A percentile compares a stretch with the other conserved stretches of the same genome.
These are phyloP conservation scores for Aspergillus intermedius DNA, from an alignment of 2,329 filamentous ascomycete genomes.

Conservation along the genomic window DNA sequence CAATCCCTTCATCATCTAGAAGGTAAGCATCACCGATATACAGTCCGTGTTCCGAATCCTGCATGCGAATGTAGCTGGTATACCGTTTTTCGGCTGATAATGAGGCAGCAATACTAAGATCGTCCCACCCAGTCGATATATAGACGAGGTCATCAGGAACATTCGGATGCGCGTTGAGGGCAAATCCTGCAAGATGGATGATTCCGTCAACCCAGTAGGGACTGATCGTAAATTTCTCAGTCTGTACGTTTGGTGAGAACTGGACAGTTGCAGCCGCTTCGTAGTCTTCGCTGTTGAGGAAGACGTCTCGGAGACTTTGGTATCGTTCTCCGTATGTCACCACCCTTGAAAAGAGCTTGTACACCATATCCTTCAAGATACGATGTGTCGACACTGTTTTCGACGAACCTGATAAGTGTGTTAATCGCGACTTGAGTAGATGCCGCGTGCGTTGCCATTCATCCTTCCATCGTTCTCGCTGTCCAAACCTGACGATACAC, in stretches of 20 bases:
- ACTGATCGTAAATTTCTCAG: slow-evolving; percentile 11
- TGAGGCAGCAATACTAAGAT: background rate
- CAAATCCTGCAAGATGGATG: slow-evolving; percentile 20
- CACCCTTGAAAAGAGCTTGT: slow-evolving; percentile 21
- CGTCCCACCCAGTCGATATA: background rate
- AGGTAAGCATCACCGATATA: background rate
- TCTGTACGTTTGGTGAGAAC: slow-evolving; percentile 3
- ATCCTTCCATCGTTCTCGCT: background rate
- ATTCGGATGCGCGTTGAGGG: slow-evolving; percentile 12
- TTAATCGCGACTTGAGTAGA: slow-evolving; percentile 1
- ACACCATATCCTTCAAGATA: slow-evolving; percentile 14
- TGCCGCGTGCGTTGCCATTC: slow-evolving; percentile 1
- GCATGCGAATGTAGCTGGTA: background rate
- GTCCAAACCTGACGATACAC: background rate
- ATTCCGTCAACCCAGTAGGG: slow-evolving; percentile 16
- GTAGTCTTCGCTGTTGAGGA: slow-evolving; percentile 13
- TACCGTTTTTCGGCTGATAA: background rate
- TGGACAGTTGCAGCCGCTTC: slow-evolving; percentile 19
- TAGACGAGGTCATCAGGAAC: background rate
- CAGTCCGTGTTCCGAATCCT: background rate
- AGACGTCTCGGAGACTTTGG: slow-evolving; percentile 21
- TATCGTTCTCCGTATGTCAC: slow-evolving; percentile 21
- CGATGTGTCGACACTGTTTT: slow-evolving; percentile 7
- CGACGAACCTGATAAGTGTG: background rate
- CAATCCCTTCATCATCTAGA: background rate